A percentile compares a stretch with the other conserved stretches of the same genome.
Conservation (phyloP, 2,329 filamentous ascomycete species). For the Mycogone perniciosa region DNA sequence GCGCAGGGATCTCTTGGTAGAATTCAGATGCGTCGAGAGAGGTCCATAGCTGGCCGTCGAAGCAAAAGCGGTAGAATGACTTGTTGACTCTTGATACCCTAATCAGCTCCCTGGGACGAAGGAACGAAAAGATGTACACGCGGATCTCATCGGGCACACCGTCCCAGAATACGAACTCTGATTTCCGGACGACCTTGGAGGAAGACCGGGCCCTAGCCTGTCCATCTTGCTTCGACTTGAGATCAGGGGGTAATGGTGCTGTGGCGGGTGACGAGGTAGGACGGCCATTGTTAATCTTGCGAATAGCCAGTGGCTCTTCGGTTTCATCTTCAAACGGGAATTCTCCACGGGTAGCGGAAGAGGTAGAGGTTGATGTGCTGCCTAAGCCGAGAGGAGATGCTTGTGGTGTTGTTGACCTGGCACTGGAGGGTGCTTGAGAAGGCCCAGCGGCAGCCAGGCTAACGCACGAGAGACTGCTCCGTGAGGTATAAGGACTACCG, state of each 20-base stretch:
- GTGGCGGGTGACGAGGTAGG: constrained; percentile 38
- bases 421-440: constrained; percentile 22
- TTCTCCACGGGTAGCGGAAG: constrained; percentile 35
- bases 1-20: constrained; percentile 79
- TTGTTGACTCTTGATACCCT: constrained; percentile 71
- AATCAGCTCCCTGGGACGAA: constrained; percentile 76
- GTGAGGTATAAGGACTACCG: constrained; percentile 58
- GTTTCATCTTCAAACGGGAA: constrained; percentile 33
- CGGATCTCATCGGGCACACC: constrained; percentile 77
- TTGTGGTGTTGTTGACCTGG: constrained; percentile 28
- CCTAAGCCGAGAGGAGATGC: constrained; percentile 35
- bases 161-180: constrained; percentile 64
- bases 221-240: constrained; percentile 38
- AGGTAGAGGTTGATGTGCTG: constrained; percentile 31
- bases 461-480: constrained; percentile 48
- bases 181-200: constrained; percentile 22
- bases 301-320: constrained; percentile 46
- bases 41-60: constrained; percentile 91
- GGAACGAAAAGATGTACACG: constrained; percentile 67
- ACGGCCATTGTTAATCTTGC: constrained; percentile 47
- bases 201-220: constrained; percentile 16
- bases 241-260: constrained; percentile 57
- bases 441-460: constrained; percentile 40
- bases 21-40: constrained; percentile 78
- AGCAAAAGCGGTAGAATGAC: constrained; percentile 75